Evolutionary conservation across 1,284 basidiomycete species (phyloP), one percentile per base, ranked within the genome.

Genomic region (Flammula alnicola): DNA sequence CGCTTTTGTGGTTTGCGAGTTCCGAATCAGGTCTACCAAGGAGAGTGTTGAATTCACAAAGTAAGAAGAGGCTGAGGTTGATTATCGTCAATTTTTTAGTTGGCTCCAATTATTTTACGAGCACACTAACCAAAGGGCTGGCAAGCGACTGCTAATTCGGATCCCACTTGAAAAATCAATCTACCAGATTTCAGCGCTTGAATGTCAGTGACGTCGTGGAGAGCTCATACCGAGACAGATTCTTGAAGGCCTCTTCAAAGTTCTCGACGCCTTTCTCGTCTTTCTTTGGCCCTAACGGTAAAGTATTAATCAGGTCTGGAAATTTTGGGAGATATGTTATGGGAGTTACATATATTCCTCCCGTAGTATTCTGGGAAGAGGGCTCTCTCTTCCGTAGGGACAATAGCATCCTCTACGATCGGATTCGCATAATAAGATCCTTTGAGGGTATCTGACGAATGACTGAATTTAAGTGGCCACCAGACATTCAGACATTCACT

Each of bases 341-440:
- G 4, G 17, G 14, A 63, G 81, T 27, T 47, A 88, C 88, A 93
- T 31, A 93, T 86, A 58, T 93, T 93, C 37, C 70, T 68, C 6
- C 84, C 81, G 61, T 92, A 90, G 66, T 88, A 94, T 65, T 95
- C 91, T 1, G 86, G 88, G 66, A 92, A 83, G 19, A 74, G 67
- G 17, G 69, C 61, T 48, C 69, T 74, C 38, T 84, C 74, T 16
- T 73, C 76, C 1, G 75, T 67, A 9, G 81, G 68, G 3, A 92
- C 85, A 23, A 75, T 67, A 0, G 88, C 83, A 16, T 66, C 60
- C 49, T 93, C 89, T 1, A 86, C 63, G 11, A 88, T 69, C 3
- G 93, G 93, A 63, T 97, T 97, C 37, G 91, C 93, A 66, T 98
- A 98, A 71, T 84, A 98, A 0, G 89, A 93, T 2, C 94, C 95